Evolutionary conservation across 1,284 basidiomycete species (phyloP), one percentile per base, ranked within the genome.

Genomic region (Melanopsichium pennsylvanicum): DNA sequence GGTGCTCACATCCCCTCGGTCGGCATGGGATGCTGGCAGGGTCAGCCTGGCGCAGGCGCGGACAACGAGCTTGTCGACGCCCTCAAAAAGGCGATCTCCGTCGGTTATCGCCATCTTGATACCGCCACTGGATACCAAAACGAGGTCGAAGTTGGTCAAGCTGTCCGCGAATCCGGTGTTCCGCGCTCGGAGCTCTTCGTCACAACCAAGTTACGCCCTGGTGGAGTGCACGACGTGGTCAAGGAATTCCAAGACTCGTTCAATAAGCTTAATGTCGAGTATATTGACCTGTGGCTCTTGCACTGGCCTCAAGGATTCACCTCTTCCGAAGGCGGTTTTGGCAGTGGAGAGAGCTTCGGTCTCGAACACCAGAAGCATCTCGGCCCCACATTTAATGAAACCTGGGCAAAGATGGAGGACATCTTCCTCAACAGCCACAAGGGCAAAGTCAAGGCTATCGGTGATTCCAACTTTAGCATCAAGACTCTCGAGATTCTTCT

Each of bases 71-170:
- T 74, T 21, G 38, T 63, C 22, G 16, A 22, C 8, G 58, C 58
- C 15, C 48, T 74, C 6, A 38, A 42, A n/a, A 33, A 26, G 0
- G 55, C 70, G n/a, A 39, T 66, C 54, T 36, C 60, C 15, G 45
- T 50, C 2, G 74, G 74, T n/a, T 76, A 76, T 39, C 67, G 72
- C n/a, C 74, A 72, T 36, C 52, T 73, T 25, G 73, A 75, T 48
- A 71, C 70, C 2, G 73, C 73, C 2, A 49, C 63, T 19, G 32
- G 57, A 9, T 77, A 82, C 57, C 70, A 80, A 36, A 95, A 95
- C 81, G 92, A 95, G 82, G 89, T 87, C 73, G 89, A 92, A 80
- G 91, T 92, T 13, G 92, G 91, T 11, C 74, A 89, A 43, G 92
- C 90, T 25, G 87, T 94, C 74, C 82, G 84, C 21, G 86, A 85